phyloP scores from a whole-genome alignment of 345 rosid species.

The Moricandia arvensis region DNA sequence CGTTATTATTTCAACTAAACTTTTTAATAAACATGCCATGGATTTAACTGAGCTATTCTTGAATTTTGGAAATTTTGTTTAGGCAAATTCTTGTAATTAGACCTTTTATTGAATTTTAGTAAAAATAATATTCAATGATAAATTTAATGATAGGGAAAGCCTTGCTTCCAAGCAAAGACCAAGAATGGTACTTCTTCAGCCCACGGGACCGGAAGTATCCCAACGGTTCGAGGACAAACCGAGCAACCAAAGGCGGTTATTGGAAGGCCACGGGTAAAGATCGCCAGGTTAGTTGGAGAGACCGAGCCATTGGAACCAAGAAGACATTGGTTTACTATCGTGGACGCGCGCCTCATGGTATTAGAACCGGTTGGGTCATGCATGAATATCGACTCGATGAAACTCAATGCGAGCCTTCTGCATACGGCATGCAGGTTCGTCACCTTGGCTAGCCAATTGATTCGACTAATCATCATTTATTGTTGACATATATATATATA shows the following conservation, averaged over 20 bases:
- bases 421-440: conserved; percentile 39
- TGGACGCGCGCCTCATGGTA: conserved; percentile 40
- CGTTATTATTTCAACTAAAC: neutral
- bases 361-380: conserved; percentile 45
- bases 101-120: neutral
- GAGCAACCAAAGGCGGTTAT: conserved; percentile 42
- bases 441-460: neutral
- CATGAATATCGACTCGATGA: conserved; percentile 43
- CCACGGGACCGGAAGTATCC: conserved; percentile 43
- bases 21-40: neutral
- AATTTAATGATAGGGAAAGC: conserved; percentile 28
- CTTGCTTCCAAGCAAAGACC: conserved; percentile 42
- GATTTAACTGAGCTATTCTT: neutral
- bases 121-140: neutral
- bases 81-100: neutral
- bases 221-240: conserved; percentile 41
- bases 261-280: conserved; percentile 47
- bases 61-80: neutral
- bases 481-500: neutral
- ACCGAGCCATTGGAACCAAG: conserved; percentile 39
- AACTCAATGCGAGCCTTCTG: conserved; percentile 34
- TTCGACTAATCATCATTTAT: neutral
- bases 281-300: conserved; percentile 37
- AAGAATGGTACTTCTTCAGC: conserved; percentile 44
- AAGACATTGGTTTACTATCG: conserved; percentile 42